Evolutionary conservation across 108 stramenopile genomes (phyloP).

Genomic region (Pseudonitzschia pungens): DNA sequence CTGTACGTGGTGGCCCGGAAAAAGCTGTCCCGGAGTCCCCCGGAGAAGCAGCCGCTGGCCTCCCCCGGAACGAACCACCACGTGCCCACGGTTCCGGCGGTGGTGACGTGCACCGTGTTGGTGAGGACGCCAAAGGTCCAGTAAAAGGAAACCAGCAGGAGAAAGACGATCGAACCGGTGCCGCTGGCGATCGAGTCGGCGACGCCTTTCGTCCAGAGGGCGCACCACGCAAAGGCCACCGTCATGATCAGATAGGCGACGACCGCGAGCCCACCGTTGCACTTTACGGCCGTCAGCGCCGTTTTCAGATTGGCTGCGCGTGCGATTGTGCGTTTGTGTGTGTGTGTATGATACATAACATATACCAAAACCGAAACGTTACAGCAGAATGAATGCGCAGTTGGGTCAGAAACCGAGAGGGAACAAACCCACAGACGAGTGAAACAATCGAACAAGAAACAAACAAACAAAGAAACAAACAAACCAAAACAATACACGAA

Average conservation of each 20-base stretch:
- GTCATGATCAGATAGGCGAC: slow-evolving; percentile 48
- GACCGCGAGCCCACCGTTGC: slow-evolving; percentile 56
- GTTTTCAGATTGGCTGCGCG: slow-evolving; percentile 26
- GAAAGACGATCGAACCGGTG: slow-evolving; percentile 34
- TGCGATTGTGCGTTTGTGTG: too few species aligned
- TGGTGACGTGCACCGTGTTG: slow-evolving; percentile 80
- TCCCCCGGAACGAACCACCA: slow-evolving; percentile 90
- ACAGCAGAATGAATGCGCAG: too few species aligned
- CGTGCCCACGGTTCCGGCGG: slow-evolving; percentile 77
- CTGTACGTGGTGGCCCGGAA: slow-evolving; percentile 65
- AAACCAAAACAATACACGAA: too few species aligned
- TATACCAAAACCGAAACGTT: too few species aligned
- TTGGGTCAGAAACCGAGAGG: too few species aligned
- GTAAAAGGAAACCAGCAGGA: slow-evolving; percentile 52
- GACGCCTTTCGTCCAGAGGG: slow-evolving; percentile 56
- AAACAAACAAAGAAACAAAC: too few species aligned
- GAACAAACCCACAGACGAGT: too few species aligned
- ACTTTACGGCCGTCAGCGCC: slow-evolving; percentile 64
- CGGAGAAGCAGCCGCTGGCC: slow-evolving; percentile 55
- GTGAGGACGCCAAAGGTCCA: slow-evolving; percentile 54
- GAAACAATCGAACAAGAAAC: too few species aligned
- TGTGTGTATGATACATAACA: too few species aligned
- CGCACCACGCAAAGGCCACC: slow-evolving; percentile 62
- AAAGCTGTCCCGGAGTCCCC: slow-evolving; percentile 52
- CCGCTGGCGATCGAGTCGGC: slow-evolving; percentile 34